These are phyloP conservation scores for Nectriaceae sp. DNA, from an alignment of 2,329 filamentous ascomycete genomes.

Conservation along the genomic window DNA sequence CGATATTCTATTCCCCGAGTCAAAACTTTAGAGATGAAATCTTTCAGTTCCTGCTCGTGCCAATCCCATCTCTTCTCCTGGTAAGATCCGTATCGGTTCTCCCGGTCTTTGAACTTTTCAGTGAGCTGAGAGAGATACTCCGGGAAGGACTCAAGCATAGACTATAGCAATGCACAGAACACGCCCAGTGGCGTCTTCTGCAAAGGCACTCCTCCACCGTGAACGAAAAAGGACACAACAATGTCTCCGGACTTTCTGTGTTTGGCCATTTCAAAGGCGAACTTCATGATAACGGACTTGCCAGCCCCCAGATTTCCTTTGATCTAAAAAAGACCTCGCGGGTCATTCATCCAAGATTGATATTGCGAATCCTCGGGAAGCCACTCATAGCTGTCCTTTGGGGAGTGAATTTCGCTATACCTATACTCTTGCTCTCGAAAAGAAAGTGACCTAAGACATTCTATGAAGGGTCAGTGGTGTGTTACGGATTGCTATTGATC, in stretches of 20 bases:
- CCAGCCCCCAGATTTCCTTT: slow-evolving; percentile 8
- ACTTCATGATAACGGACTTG: slow-evolving; percentile 8
- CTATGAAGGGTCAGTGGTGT: slow-evolving; percentile 1
- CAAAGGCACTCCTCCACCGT: slow-evolving; percentile 2
- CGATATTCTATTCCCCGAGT: background rate
- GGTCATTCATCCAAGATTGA: slow-evolving; percentile 3
- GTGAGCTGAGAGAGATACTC: background rate
- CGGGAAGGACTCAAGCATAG: background rate
- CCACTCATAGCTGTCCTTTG: slow-evolving; percentile 3
- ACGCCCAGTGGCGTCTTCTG: slow-evolving; percentile 4
- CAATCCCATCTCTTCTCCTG: slow-evolving; percentile 2
- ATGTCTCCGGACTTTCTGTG: background rate
- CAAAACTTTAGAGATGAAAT: slow-evolving; percentile 1
- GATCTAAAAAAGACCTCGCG: slow-evolving; percentile 7
- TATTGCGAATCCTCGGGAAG: slow-evolving; percentile 5
- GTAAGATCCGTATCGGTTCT: background rate
- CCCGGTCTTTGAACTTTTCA: background rate
- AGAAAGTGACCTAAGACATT: slow-evolving; percentile 4
- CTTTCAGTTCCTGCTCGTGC: background rate
- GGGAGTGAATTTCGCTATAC: slow-evolving; percentile 2
- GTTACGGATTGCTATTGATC: background rate
- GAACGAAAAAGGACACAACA: slow-evolving; percentile 5
- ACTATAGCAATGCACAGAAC: slow-evolving; percentile 3
- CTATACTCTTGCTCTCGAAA: slow-evolving; percentile 6
- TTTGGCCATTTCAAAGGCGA: background rate